phyloP scores from a whole-genome alignment of 2,329 filamentous ascomycete genomes.

The Akanthomyces muscarius region DNA sequence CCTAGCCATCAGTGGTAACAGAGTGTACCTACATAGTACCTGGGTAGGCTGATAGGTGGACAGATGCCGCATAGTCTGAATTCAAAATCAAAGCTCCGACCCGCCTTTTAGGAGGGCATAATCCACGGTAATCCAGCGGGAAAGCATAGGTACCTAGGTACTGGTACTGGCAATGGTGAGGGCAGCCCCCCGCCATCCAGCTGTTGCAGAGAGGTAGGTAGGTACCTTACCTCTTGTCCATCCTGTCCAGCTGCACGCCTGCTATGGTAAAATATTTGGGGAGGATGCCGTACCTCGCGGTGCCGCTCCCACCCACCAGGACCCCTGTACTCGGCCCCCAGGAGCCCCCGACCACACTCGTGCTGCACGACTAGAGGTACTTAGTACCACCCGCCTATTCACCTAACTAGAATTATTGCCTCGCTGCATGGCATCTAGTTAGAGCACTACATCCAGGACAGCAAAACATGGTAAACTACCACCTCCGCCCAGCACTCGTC shows the following conservation, averaged over 20 bases:
- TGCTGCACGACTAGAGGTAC: not conserved
- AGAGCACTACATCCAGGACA: not conserved
- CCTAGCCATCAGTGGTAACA: too few species aligned
- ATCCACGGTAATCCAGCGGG: not conserved
- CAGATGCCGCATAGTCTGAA: not conserved
- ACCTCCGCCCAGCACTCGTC: not conserved
- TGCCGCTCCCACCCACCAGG: not conserved
- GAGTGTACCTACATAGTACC: not conserved
- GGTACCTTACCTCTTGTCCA: not conserved
- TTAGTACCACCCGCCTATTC: too few species aligned
- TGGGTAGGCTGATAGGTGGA: not conserved
- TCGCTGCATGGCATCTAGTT: not conserved
- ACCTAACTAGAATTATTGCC: not conserved
- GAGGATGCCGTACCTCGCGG: not conserved
- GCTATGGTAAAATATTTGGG: not conserved
- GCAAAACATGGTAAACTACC: not conserved
- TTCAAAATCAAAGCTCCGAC: not conserved
- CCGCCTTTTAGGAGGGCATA: not conserved
- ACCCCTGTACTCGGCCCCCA: slow-evolving; percentile 1
- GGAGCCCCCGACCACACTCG: not conserved
- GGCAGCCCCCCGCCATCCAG: not conserved
- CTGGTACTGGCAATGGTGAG: not conserved
- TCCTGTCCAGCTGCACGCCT: not conserved
- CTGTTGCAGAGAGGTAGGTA: not conserved
- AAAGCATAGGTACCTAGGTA: not conserved